These are phyloP conservation scores for Entonaema liquescens DNA, from an alignment of 495 filamentous ascomycete species.

Conservation along the genomic window DNA sequence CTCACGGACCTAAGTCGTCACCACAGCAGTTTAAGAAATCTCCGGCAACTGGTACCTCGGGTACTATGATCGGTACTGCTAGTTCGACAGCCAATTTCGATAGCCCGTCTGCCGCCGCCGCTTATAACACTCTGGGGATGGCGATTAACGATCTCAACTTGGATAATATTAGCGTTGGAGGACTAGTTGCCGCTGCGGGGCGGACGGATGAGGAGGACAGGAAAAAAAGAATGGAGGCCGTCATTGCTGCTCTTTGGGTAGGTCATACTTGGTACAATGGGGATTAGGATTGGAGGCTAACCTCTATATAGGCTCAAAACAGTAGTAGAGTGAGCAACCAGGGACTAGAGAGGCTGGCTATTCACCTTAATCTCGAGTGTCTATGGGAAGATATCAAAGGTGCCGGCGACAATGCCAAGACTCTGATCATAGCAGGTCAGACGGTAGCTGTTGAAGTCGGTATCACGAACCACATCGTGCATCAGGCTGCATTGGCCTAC, in stretches of 20 bases:
- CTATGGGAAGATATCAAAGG: conserved; percentile 69
- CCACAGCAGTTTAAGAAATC: conserved; percentile 66
- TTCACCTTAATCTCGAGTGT: conserved; percentile 74
- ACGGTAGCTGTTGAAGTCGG: conserved; percentile 64
- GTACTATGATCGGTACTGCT: conserved; percentile 31
- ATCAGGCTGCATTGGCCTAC: conserved; percentile 56
- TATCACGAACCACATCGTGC: conserved; percentile 60
- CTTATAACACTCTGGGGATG: conserved; percentile 57
- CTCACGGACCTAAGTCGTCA: conserved; percentile 58
- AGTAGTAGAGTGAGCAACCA: conserved; percentile 76
- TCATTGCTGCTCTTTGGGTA: conserved; percentile 59
- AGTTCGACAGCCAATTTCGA: conserved; percentile 58
- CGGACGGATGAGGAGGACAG: conserved; percentile 67
- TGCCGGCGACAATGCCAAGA: conserved; percentile 54
- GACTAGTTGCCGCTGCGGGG: conserved; percentile 44
- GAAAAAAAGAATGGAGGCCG: conserved; percentile 60
- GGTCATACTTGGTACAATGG: conserved; percentile 36
- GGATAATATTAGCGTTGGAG: conserved; percentile 47
- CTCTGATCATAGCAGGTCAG: conserved; percentile 75
- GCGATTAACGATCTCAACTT: conserved; percentile 53
- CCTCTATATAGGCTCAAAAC: conserved; percentile 38
- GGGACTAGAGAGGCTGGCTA: conserved; percentile 78
- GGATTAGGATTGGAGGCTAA: conserved; percentile 15
- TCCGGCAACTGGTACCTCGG: conserved; percentile 51
- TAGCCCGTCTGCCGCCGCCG: conserved; percentile 61